phyloP scores from a whole-genome alignment of 2,329 filamentous ascomycete genomes.

The Neofusicoccum sp. region DNA sequence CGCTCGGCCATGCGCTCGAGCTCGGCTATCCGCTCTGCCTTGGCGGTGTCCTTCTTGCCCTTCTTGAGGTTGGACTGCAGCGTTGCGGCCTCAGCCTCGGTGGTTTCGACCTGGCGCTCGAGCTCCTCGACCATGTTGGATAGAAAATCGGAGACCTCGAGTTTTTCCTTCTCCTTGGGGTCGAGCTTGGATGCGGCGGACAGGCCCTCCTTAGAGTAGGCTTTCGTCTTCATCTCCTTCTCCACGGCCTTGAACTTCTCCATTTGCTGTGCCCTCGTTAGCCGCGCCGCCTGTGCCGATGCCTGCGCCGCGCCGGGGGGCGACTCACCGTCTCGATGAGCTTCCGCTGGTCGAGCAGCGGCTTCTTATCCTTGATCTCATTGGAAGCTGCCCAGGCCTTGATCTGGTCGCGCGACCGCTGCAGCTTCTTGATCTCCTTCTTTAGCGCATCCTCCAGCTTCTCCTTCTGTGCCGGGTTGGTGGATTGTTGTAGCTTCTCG shows the following conservation, averaged over 20 bases:
- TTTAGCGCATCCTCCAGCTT: conserved; percentile 98
- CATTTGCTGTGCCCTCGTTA: conserved; percentile 73
- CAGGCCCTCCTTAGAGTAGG: conserved; percentile 96
- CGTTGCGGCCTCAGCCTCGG: conserved; percentile 85
- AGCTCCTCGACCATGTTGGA: conserved; percentile 86
- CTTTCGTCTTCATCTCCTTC: conserved; percentile 99
- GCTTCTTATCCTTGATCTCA: conserved; percentile 99
- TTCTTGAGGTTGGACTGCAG: conserved; percentile 92
- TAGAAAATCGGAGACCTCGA: conserved; percentile 83
- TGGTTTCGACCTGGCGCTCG: conserved; percentile 85
- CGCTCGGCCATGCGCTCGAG: conserved; percentile 81
- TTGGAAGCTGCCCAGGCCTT: conserved; percentile 99
- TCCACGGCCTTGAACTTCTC: conserved; percentile 99
- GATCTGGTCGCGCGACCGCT: conserved; percentile 95
- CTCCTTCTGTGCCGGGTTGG: conserved; percentile 93
- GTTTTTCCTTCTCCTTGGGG: conserved; percentile 95
- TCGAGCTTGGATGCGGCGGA: conserved; percentile 90
- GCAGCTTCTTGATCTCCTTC: conserved; percentile 99
- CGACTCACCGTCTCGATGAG: conserved; percentile 87
- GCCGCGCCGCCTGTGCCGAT: conserved; percentile 19
- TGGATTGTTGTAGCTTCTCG: conserved; percentile 93
- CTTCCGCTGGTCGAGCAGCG: conserved; percentile 87
- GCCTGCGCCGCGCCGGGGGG: not conserved
- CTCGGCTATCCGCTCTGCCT: conserved; percentile 83
- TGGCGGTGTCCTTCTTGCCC: conserved; percentile 80